These are phyloP conservation scores for Metschnikowia matae DNA, from an alignment of 805 yeast species.

Conservation along the genomic window DNA sequence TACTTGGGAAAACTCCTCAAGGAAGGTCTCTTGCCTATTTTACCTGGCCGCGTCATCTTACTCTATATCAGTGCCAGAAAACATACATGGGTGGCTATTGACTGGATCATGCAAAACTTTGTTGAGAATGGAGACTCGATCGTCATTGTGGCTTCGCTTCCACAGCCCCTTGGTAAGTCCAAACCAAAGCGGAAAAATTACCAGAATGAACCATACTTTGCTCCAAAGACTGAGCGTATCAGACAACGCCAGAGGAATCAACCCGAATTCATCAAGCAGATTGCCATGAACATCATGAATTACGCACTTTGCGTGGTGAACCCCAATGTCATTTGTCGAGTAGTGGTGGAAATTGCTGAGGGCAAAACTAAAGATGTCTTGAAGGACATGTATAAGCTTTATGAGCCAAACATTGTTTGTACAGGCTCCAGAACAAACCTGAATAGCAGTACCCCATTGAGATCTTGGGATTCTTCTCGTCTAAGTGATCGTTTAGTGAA, in stretches of 20 bases:
- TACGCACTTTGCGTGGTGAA: slow-evolving; percentile 46
- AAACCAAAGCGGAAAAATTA: slow-evolving; percentile 7
- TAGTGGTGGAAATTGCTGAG: slow-evolving; percentile 58
- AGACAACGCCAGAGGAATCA: slow-evolving; percentile 38
- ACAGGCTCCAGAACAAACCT: slow-evolving; percentile 50
- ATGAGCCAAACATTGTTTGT: slow-evolving; percentile 56
- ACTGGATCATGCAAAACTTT: slow-evolving; percentile 56
- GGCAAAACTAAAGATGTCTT: slow-evolving; percentile 55
- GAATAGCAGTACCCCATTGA: slow-evolving; percentile 45
- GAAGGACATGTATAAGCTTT: slow-evolving; percentile 55
- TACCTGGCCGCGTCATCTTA: slow-evolving; percentile 53
- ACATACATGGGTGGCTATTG: slow-evolving; percentile 82
- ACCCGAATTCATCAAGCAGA: slow-evolving; percentile 45
- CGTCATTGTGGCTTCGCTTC: slow-evolving; percentile 55
- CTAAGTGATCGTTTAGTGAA: slow-evolving; percentile 62
- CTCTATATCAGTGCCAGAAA: slow-evolving; percentile 66
- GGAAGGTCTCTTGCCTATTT: slow-evolving; percentile 29
- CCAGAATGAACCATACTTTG: slow-evolving; percentile 17
- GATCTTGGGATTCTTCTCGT: slow-evolving; percentile 59
- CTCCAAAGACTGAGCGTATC: slow-evolving; percentile 24
- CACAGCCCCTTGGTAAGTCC: slow-evolving; percentile 15
- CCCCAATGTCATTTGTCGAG: slow-evolving; percentile 44
- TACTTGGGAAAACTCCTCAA: slow-evolving; percentile 36
- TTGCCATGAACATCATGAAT: slow-evolving; percentile 48
- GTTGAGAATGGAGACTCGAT: slow-evolving; percentile 64